Percentiles rank a stretch among this genome's conserved stretches.
These are phyloP conservation scores for Rutstroemia sp. DNA, from an alignment of 2,329 filamentous ascomycete genomes.

Conservation along the genomic window DNA sequence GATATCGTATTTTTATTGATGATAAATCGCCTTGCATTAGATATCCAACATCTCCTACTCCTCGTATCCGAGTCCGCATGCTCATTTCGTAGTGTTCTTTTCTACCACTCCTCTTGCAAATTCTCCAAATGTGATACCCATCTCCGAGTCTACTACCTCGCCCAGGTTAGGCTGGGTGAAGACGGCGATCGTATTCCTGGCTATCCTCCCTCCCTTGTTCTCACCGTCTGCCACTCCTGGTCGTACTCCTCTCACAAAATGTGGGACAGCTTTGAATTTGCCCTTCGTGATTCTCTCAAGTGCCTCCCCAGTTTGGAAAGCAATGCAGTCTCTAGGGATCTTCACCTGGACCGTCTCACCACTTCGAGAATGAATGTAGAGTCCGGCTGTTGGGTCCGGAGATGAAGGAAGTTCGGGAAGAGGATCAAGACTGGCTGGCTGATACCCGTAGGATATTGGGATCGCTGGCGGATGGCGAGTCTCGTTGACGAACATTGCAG, in stretches of 20 bases:
- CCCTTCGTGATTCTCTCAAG: constrained; percentile 87
- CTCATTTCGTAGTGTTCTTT: constrained; percentile 29
- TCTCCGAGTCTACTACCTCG: constrained; percentile 64
- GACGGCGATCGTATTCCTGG: constrained; percentile 84
- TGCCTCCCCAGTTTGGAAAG: constrained; percentile 92
- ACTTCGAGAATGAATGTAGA: constrained; percentile 88
- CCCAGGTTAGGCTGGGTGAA: constrained; percentile 95
- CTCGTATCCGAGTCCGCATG: too few relatives aligned
- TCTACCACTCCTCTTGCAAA: constrained; percentile 47
- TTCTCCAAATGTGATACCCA: constrained; percentile 64
- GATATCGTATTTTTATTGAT: too few relatives aligned
- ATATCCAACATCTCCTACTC: too few relatives aligned
- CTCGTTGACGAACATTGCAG: constrained; percentile 94
- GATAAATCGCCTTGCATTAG: too few relatives aligned
- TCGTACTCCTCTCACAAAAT: constrained; percentile 79
- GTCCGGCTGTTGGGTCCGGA: constrained; percentile 75
- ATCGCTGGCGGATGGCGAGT: constrained; percentile 31
- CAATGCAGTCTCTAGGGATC: constrained; percentile 85
- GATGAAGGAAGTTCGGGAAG: constrained; percentile 66
- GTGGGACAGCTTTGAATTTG: constrained; percentile 86
- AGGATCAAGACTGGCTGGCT: constrained; percentile 34
- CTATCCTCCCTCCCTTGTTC: constrained; percentile 46
- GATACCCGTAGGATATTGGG: constrained; percentile 24
- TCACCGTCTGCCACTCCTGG: constrained; percentile 35
- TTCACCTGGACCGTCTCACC: constrained; percentile 82